Evolutionary conservation across 108 stramenopile genomes (phyloP).

Genomic region (Phaeodactylum tricornutum): DNA sequence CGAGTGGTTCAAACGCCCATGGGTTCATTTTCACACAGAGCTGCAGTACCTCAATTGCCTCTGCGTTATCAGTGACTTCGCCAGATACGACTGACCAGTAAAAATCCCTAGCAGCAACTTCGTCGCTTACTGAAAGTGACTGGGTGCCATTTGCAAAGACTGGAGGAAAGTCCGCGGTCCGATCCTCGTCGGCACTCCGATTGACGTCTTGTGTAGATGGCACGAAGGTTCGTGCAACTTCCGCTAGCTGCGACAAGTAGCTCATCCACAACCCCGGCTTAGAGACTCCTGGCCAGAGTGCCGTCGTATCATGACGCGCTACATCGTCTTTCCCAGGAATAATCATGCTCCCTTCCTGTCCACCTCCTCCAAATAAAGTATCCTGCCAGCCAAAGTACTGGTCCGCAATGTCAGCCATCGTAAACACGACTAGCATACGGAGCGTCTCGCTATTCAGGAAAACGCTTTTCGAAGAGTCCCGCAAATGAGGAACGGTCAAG

Average conservation of each 20-base stretch:
- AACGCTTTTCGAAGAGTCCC: conserved; percentile 1
- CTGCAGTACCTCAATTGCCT: conserved; percentile 1
- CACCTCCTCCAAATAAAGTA: conserved; percentile 14
- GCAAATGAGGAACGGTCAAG: conserved; percentile 13
- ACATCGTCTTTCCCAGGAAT: conserved; percentile 9
- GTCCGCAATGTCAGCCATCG: conserved; percentile 19
- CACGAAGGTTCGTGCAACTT: conserved; percentile 3
- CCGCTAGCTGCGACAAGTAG: conserved; percentile 14
- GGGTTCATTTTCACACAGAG: not conserved
- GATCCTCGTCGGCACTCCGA: not conserved
- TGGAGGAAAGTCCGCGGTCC: conserved; percentile 6
- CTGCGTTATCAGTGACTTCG: not conserved
- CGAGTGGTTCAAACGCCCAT: conserved; percentile 10
- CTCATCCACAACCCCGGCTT: conserved; percentile 24
- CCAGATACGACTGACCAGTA: conserved; percentile 12
- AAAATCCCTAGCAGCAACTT: conserved; percentile 8
- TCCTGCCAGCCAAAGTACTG: conserved; percentile 28
- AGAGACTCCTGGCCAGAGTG: conserved; percentile 16
- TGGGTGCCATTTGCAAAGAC: conserved; percentile 7
- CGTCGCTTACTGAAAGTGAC: conserved; percentile 1
- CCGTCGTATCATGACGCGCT: conserved; percentile 1
- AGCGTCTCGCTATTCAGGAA: conserved; percentile 5
- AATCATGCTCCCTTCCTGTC: conserved; percentile 6
- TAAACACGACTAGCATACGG: conserved; percentile 13
- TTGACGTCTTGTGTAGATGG: not conserved